Conservation (phyloP, 805 yeast genomes). For the Kuraishia molischiana region DNA sequence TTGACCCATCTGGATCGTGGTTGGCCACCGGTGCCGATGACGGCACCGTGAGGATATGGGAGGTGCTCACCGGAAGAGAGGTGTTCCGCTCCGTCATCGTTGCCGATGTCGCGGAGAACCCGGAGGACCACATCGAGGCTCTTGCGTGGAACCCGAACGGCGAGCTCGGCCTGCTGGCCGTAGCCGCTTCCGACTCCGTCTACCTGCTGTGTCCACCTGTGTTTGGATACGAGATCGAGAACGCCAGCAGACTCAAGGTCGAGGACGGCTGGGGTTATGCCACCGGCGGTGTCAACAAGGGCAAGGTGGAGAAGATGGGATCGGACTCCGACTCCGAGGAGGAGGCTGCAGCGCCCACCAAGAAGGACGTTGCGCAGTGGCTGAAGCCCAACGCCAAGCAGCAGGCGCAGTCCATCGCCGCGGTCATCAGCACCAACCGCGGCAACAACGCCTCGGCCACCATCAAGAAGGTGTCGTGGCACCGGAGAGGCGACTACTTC, state of each 20-base stretch:
- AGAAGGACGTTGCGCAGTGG: constrained; percentile 68
- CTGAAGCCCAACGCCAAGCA: constrained; percentile 63
- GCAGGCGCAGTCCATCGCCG: constrained; percentile 55
- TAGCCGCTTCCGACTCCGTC: constrained; percentile 72
- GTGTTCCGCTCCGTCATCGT: constrained; percentile 51
- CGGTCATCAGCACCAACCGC: constrained; percentile 49
- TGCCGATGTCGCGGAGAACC: constrained; percentile 37
- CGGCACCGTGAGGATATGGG: constrained; percentile 96
- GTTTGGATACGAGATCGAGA: constrained; percentile 82
- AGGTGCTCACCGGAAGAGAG: constrained; percentile 89
- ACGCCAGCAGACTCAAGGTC: constrained; percentile 63
- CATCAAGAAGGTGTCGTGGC: constrained; percentile 86
- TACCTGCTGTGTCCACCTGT: constrained; percentile 82
- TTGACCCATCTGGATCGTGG: constrained; percentile 90
- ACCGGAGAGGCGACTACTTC: constrained; percentile 93
- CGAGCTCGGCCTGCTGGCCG: constrained; percentile 70
- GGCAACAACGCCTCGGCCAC: constrained; percentile 40
- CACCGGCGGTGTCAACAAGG: constrained; percentile 24
- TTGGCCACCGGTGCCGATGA: constrained; percentile 97
- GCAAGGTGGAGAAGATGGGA: constrained; percentile 26
- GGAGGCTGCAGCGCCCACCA: constrained; percentile 15
- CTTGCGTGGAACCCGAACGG: constrained; percentile 87
- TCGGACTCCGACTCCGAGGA: constrained; percentile 27
- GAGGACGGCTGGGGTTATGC: constrained; percentile 92
- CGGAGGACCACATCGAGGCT: constrained; percentile 71